Evolutionary conservation across 2,329 filamentous ascomycete species (phyloP).

Genomic region (Stachybotrys chlorohalonatus): DNA sequence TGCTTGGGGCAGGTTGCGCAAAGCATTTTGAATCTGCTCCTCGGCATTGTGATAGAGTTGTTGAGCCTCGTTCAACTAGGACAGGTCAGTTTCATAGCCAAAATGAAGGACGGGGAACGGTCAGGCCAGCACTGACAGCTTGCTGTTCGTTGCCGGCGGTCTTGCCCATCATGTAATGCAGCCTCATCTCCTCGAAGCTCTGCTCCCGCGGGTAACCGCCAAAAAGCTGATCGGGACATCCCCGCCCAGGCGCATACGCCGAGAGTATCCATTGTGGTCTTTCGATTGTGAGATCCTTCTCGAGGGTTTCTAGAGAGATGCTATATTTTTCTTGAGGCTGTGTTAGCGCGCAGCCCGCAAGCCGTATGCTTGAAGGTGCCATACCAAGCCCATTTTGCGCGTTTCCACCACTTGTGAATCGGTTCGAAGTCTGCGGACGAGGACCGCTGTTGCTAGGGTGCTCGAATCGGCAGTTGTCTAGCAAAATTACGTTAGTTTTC

Average conservation of each 20-base stretch:
- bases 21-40: constrained; percentile 62
- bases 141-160: constrained; percentile 50
- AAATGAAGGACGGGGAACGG: not conserved
- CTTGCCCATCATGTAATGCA: constrained; percentile 58
- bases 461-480: constrained; percentile 46
- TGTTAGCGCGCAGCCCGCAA: not conserved
- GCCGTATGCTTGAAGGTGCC: not conserved
- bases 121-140: constrained; percentile 29
- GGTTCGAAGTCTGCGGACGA: constrained; percentile 35
- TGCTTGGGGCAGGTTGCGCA: constrained; percentile 63
- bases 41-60: constrained; percentile 54
- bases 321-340: constrained; percentile 30
- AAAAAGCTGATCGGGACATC: constrained; percentile 75
- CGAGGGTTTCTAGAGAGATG: constrained; percentile 51
- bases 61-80: constrained; percentile 50
- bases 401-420: constrained; percentile 38
- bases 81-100: constrained; percentile 8
- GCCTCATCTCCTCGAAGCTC: constrained; percentile 78
- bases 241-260: constrained; percentile 68
- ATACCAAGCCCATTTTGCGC: constrained; percentile 14
- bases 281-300: constrained; percentile 59
- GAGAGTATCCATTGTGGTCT: constrained; percentile 80
- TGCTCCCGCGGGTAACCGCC: constrained; percentile 72
- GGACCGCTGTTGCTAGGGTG: constrained; percentile 32
- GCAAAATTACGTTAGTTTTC: not conserved